These are phyloP conservation scores for Aspergillus flavus DNA, from an alignment of 2,329 filamentous ascomycete species.

Conservation along the genomic window DNA sequence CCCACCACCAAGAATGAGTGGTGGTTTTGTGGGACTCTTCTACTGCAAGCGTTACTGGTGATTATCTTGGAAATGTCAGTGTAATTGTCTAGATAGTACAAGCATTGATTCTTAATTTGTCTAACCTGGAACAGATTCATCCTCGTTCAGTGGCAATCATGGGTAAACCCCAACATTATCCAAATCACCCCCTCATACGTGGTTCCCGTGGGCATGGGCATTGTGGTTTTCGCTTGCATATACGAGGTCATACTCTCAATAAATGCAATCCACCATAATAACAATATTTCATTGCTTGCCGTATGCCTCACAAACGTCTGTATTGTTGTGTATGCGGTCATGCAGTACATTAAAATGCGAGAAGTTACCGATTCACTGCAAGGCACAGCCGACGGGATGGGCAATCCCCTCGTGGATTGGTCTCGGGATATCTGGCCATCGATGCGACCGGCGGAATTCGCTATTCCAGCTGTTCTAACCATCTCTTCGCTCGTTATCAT, in stretches of 20 bases:
- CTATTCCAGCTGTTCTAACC: slow-evolving; percentile 17
- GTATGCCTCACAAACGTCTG: slow-evolving; percentile 20
- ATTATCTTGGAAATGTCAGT: slow-evolving; percentile 5
- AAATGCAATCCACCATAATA: slow-evolving; percentile 22
- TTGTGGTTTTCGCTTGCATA: slow-evolving; percentile 4
- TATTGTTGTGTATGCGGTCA: slow-evolving; percentile 14
- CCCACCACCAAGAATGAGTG: background rate
- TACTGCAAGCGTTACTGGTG: background rate
- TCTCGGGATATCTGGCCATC: slow-evolving; percentile 14
- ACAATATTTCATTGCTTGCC: slow-evolving; percentile 22
- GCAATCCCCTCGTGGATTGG: slow-evolving; percentile 14
- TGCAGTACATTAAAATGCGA: slow-evolving; percentile 18
- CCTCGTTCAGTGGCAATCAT: slow-evolving; percentile 3
- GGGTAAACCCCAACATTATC: slow-evolving; percentile 4
- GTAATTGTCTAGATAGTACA: background rate
- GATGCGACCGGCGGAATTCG: slow-evolving; percentile 17
- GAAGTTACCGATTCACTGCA: background rate
- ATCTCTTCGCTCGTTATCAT: slow-evolving; percentile 14
- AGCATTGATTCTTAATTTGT: background rate
- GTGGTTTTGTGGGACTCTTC: slow-evolving; percentile 3
- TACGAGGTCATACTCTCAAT: slow-evolving; percentile 18
- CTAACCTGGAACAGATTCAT: background rate
- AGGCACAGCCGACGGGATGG: background rate
- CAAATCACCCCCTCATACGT: slow-evolving; percentile 1
- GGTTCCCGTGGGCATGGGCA: background rate